phyloP scores from a whole-genome alignment of 176 grass and related monocot species.

The Oryza officinalis region DNA sequence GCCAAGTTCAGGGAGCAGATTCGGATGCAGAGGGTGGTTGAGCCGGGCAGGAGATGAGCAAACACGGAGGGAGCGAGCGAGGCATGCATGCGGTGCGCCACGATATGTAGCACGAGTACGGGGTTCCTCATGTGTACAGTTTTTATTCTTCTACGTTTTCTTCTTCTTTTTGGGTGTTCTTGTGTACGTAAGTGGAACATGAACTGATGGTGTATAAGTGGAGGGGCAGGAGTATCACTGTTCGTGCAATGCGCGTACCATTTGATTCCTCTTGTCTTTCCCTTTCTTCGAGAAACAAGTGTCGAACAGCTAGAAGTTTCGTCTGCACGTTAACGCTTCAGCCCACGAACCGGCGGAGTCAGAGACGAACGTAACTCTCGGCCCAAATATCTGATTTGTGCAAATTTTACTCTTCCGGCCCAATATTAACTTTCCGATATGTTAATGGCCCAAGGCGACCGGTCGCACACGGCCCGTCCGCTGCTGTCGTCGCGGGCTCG shows the following conservation, averaged over 20 bases:
- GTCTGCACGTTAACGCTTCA: not conserved
- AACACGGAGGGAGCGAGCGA: no score
- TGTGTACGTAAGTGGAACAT: not conserved
- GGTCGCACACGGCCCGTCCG: no score
- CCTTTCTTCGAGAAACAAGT: not conserved
- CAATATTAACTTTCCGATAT: not conserved
- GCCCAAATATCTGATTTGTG: not conserved
- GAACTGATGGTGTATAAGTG: not conserved
- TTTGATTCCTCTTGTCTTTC: not conserved
- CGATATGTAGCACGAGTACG: not conserved
- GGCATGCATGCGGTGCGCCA: not conserved
- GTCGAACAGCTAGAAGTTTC: not conserved
- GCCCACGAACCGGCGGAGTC: not conserved
- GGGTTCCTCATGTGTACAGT: not conserved
- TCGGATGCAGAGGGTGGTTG: slow-evolving; percentile 58
- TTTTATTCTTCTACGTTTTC: not conserved
- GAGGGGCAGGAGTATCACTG: not conserved
- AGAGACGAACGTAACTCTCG: not conserved
- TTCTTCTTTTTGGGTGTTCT: not conserved
- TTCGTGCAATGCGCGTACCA: not conserved
- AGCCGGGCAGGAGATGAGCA: slow-evolving; percentile 29
- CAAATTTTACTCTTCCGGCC: not conserved
- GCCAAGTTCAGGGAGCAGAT: slow-evolving; percentile 97
- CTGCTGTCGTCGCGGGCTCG: not conserved
- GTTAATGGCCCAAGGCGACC: not conserved